Evolutionary conservation across 352 stramenopile species (phyloP).

Genomic region (Pythium grandisporangium): DNA sequence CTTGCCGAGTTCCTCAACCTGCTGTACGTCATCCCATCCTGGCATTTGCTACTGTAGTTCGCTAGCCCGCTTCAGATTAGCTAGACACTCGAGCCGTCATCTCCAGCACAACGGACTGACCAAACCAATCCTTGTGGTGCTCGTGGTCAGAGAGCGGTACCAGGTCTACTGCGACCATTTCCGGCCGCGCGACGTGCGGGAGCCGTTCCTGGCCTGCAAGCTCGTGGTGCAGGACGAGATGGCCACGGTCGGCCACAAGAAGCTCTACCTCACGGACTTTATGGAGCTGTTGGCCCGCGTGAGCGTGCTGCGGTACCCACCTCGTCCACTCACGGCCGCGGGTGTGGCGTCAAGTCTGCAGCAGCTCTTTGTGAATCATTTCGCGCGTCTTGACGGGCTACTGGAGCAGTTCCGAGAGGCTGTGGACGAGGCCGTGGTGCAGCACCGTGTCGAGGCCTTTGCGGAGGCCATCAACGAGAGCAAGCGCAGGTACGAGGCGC

Average conservation of each 20-base stretch:
- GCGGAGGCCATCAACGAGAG: constrained; percentile 39
- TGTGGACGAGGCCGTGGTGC: constrained; percentile 43
- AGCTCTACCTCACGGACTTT: constrained; percentile 67
- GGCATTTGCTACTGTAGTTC: neutral
- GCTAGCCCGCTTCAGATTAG: neutral
- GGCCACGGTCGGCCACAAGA: constrained; percentile 56
- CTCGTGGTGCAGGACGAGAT: constrained; percentile 71
- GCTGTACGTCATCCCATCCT: constrained; percentile 16
- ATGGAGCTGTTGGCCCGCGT: constrained; percentile 69
- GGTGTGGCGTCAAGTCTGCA: constrained; percentile 49
- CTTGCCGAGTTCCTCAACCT: constrained; percentile 52
- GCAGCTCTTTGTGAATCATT: constrained; percentile 53
- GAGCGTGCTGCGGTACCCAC: constrained; percentile 47
- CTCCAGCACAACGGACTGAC: too few species aligned
- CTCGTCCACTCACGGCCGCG: constrained; percentile 15
- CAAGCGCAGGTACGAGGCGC: constrained; percentile 4
- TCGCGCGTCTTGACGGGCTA: constrained; percentile 53
- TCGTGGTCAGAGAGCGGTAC: constrained; percentile 54
- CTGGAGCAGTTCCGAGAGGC: constrained; percentile 45
- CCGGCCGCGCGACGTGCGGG: constrained; percentile 52
- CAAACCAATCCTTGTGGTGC: too few species aligned
- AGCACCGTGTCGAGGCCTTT: constrained; percentile 55
- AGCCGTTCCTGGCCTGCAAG: constrained; percentile 66
- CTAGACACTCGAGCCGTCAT: too few species aligned
- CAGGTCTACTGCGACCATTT: constrained; percentile 60